These are phyloP conservation scores for Penicillium brevicompactum DNA, from an alignment of 2,329 filamentous ascomycete species.

Conservation along the genomic window DNA sequence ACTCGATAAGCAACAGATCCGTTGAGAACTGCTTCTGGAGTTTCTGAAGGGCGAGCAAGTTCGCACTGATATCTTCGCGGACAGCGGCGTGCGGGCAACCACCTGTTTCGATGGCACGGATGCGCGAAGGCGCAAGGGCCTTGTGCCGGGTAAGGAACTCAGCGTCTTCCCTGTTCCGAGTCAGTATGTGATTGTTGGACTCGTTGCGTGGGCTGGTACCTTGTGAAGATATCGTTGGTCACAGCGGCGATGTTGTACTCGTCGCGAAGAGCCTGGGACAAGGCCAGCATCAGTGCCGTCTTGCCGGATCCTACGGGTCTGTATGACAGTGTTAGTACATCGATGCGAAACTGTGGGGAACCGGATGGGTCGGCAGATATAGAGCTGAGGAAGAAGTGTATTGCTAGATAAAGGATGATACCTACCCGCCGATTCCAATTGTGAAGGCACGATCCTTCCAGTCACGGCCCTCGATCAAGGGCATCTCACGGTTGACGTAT, in stretches of 20 bases:
- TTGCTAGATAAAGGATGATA: neutral
- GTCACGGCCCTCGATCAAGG: constrained; percentile 81
- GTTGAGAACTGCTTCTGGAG: constrained; percentile 78
- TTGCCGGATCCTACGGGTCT: constrained; percentile 97
- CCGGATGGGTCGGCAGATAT: neutral
- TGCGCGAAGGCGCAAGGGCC: constrained; percentile 79
- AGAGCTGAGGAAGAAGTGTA: neutral
- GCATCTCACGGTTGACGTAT: constrained; percentile 88
- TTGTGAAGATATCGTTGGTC: constrained; percentile 98
- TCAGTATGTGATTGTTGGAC: neutral
- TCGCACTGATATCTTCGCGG: constrained; percentile 92
- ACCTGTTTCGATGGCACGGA: constrained; percentile 95
- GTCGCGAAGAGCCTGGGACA: constrained; percentile 80
- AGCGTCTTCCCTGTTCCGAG: constrained; percentile 74
- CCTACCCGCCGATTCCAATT: constrained; percentile 94
- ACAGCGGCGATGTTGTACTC: constrained; percentile 88
- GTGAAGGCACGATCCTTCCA: constrained; percentile 93
- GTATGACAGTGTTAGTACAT: constrained; percentile 1
- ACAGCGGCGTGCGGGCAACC: constrained; percentile 97
- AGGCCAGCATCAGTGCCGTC: constrained; percentile 92
- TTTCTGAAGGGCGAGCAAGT: constrained; percentile 88
- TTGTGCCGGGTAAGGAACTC: constrained; percentile 90
- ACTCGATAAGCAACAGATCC: constrained; percentile 90
- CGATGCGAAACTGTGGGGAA: neutral
- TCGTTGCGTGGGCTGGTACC: constrained; percentile 34